Evolutionary conservation across 306 rosid species (phyloP).

Genomic region (Crotalaria pallida): DNA sequence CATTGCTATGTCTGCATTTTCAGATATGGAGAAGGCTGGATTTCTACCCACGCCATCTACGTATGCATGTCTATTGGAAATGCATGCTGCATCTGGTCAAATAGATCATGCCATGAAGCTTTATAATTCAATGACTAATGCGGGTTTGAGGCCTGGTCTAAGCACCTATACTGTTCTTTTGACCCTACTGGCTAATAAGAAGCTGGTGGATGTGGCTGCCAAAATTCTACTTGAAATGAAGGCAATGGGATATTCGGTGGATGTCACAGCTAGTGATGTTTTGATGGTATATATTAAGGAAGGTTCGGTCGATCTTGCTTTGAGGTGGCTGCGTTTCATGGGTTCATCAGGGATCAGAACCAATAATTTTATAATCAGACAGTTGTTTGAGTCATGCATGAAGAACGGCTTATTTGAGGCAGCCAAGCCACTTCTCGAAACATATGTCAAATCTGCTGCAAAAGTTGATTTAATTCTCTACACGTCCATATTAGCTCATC

Average conservation of each 20-base stretch:
- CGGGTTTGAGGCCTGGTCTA: slow-evolving; percentile 80
- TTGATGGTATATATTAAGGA: slow-evolving; percentile 95
- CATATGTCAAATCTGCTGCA: slow-evolving; percentile 74
- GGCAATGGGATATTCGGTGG: slow-evolving; percentile 86
- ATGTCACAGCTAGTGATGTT: slow-evolving; percentile 88
- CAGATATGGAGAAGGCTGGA: slow-evolving; percentile 96
- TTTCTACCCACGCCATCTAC: slow-evolving; percentile 93
- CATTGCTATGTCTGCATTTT: slow-evolving; percentile 73
- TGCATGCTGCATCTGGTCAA: slow-evolving; percentile 89
- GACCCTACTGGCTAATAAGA: slow-evolving; percentile 80
- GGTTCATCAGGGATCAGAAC: slow-evolving; percentile 91
- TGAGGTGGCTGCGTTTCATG: slow-evolving; percentile 92
- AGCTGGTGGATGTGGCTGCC: slow-evolving; percentile 70
- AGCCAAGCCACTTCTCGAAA: slow-evolving; percentile 88
- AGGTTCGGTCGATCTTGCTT: slow-evolving; percentile 81
- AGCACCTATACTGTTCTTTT: slow-evolving; percentile 78
- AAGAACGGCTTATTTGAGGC: slow-evolving; percentile 72
- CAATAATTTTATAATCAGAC: slow-evolving; percentile 81
- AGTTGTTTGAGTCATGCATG: slow-evolving; percentile 93
- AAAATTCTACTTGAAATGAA: slow-evolving; percentile 92
- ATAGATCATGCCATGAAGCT: slow-evolving; percentile 88
- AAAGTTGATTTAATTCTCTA: slow-evolving; percentile 91
- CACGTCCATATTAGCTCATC: slow-evolving; percentile 91
- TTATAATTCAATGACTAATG: slow-evolving; percentile 86
- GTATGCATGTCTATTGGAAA: slow-evolving; percentile 82